Evolutionary conservation across 345 rosid genomes (phyloP), one percentile per base, ranked within the genome.

Genomic region (Pistacia vera): DNA sequence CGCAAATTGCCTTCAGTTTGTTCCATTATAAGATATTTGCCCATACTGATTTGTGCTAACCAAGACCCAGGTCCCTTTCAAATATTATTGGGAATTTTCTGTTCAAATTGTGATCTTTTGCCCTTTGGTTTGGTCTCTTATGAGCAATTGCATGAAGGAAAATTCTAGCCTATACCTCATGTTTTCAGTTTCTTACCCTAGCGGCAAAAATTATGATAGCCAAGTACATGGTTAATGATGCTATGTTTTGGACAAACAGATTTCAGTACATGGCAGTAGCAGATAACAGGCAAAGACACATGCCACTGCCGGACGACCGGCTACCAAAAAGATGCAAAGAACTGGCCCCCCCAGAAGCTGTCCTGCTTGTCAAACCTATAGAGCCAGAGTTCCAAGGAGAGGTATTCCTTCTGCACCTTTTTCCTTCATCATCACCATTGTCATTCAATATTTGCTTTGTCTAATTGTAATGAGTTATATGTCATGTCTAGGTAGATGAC

Each of bases 221-320:
- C 57, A 0, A 41, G 46, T 55, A 18, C 12, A 11, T 33, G 41
- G 33, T 48, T 55, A 22, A 18, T 66, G 22, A 22, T 67, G 49
- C 11, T 28, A 44, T 46, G n/a, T 62, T 11, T 56, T 25, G n/a
- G 35, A n/a, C 36, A 18, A 46, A 57, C 48, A 95, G 98, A 79
- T 93, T 95, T 76, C 88, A 85, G 64, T 93, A 86, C 77, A 91
- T 95, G 98, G 92, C 66, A 11, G 80, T 90, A 51, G 86, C 89
- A 10, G 98, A 90, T 69, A 71, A 93, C 44, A 85, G 96, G 48
- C 96, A 87, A 75, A 86, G 97, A 73, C 76, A 14, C 58, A 93
- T 95, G 98, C 98, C 98, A 0, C 79, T 86, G 20, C 94, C 97
- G 0, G 92, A 87, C n/a, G 98, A 95, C 82, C 85, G 94, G 70